A percentile compares a stretch with the other conserved stretches of the same genome.
Evolutionary conservation across 2,329 filamentous ascomycete species (phyloP).

Genomic region (Blastomyces parvus): DNA sequence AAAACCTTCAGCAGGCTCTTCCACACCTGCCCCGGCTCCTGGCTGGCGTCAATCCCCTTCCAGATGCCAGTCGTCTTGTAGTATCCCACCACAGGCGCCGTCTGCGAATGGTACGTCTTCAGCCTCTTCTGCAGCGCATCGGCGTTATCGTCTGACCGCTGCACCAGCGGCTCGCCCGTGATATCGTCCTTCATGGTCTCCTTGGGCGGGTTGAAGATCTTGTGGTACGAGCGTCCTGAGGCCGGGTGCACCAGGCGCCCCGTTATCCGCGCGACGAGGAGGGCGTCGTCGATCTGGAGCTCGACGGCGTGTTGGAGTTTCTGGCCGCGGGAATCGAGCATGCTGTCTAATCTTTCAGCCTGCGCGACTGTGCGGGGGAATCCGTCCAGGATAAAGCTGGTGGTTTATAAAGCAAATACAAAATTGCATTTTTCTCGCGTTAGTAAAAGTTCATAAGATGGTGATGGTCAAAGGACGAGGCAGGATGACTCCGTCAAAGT

Average conservation of each 20-base stretch:
- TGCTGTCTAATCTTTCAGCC: conserved; percentile 85
- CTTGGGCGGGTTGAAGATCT: conserved; percentile 98
- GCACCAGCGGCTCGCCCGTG: conserved; percentile 91
- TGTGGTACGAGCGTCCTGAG: conserved; percentile 94
- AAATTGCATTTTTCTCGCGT: conserved; percentile 1
- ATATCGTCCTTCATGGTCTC: conserved; percentile 87
- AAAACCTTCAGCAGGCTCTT: conserved; percentile 82
- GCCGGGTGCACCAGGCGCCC: conserved; percentile 92
- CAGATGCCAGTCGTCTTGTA: conserved; percentile 98
- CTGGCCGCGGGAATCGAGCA: conserved; percentile 70
- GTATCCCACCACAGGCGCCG: conserved; percentile 82
- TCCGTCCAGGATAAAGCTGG: conserved; percentile 94
- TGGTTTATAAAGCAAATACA: neutral
- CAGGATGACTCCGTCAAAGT: neutral
- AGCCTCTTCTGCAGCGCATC: conserved; percentile 93
- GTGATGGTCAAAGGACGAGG: neutral
- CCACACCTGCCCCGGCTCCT: conserved; percentile 94
- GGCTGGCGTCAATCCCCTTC: conserved; percentile 88
- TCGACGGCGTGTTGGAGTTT: conserved; percentile 91
- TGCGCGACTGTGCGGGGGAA: conserved; percentile 96
- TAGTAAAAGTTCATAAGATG: neutral
- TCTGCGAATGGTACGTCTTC: conserved; percentile 88
- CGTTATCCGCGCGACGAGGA: conserved; percentile 92
- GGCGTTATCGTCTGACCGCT: conserved; percentile 94
- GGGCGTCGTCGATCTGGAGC: conserved; percentile 89